Conservation (phyloP, 2,329 filamentous ascomycete species). For the Trichoderma aggressivum region DNA sequence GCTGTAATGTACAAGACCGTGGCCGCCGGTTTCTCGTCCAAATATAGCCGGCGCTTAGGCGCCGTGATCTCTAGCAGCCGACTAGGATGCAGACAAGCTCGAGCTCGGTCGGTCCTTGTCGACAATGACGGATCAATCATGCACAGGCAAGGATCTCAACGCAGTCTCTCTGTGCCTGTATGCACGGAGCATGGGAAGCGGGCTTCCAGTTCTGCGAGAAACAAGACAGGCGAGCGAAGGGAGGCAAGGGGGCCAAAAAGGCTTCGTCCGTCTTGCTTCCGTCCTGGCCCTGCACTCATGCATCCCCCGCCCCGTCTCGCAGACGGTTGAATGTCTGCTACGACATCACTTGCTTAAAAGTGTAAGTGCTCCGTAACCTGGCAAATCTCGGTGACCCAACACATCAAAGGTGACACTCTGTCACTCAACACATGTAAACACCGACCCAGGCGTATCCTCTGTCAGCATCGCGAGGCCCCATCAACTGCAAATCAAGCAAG, state of each 20-base stretch:
- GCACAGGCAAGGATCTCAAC: slow-evolving; percentile 11
- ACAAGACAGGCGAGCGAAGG: background rate
- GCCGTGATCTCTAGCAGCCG: slow-evolving; percentile 25
- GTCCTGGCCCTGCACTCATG: background rate
- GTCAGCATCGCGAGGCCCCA: slow-evolving; percentile 8
- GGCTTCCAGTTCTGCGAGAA: slow-evolving; percentile 13
- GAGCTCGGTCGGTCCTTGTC: background rate
- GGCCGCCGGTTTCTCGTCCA: slow-evolving; percentile 20
- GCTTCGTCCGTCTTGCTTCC: slow-evolving; percentile 3
- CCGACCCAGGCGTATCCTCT: slow-evolving; percentile 2
- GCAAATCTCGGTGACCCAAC: slow-evolving; percentile 5
- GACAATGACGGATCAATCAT: slow-evolving; percentile 13
- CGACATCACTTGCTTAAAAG: slow-evolving; percentile 5
- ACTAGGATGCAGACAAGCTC: slow-evolving; percentile 10
- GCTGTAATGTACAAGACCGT: background rate
- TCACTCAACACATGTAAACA: slow-evolving; percentile 2
- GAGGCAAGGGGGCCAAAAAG: background rate
- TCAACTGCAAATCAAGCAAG: background rate
- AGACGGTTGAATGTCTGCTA: background rate
- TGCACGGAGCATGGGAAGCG: slow-evolving; percentile 4
- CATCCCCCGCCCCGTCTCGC: slow-evolving; percentile 4
- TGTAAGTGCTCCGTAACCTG: background rate
- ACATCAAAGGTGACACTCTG: slow-evolving; percentile 8
- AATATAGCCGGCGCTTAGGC: slow-evolving; percentile 33
- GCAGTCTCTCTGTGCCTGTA: background rate